Conservation (phyloP, 2,329 filamentous ascomycete species). For the Aspergillaceae sp. region DNA sequence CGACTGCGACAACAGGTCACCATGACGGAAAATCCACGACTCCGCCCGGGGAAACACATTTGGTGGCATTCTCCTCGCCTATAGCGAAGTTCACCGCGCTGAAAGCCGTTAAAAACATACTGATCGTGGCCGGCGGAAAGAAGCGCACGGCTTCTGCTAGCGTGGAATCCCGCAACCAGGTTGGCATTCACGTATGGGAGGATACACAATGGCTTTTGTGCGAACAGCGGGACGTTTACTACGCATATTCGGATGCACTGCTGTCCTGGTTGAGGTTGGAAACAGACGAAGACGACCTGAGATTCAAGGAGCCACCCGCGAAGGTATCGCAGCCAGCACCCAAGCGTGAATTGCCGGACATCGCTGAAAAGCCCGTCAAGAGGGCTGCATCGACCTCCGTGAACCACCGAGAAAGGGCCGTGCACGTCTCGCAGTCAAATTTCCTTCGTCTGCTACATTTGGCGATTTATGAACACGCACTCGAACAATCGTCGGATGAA, state of each 20-base stretch:
- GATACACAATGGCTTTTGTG: conserved; percentile 89
- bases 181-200: conserved; percentile 82
- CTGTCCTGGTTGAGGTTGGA: conserved; percentile 79
- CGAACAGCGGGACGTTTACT: conserved; percentile 70
- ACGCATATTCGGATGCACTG: conserved; percentile 76
- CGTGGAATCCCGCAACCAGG: conserved; percentile 62
- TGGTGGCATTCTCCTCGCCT: conserved; percentile 51
- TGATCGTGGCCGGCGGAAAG: conserved; percentile 68
- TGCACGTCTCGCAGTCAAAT: conserved; percentile 48
- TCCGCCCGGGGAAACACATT: conserved; percentile 30
- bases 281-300: conserved; percentile 58
- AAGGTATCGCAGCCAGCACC: conserved; percentile 37
- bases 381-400: conserved; percentile 63
- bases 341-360: conserved; percentile 35
- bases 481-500: conserved; percentile 64
- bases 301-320: conserved; percentile 50
- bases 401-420: conserved; percentile 47
- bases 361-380: conserved; percentile 39
- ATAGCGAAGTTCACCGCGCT: conserved; percentile 59
- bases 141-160: conserved; percentile 51
- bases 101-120: conserved; percentile 69
- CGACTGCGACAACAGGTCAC: conserved; percentile 40
- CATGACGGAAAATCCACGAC: conserved; percentile 41
- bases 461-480: conserved; percentile 77
- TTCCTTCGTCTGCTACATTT: conserved; percentile 79